These are phyloP conservation scores for Mollisia scopiformis DNA, from an alignment of 2,329 filamentous ascomycete genomes.

Conservation along the genomic window DNA sequence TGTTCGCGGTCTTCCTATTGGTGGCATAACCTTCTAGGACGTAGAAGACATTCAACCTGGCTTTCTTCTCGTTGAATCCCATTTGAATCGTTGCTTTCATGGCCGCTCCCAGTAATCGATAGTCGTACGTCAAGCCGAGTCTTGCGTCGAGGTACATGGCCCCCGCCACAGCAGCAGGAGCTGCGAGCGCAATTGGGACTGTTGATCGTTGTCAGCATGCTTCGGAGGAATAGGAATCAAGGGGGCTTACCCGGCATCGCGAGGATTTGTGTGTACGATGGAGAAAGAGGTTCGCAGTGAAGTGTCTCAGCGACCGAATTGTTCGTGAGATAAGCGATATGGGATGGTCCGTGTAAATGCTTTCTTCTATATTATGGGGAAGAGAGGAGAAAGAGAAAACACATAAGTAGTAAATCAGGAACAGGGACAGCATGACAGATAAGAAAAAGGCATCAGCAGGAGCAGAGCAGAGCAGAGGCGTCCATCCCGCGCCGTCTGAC, in stretches of 20 bases:
- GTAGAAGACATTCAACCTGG: constrained; percentile 76
- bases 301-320: too few species aligned
- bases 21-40: constrained; percentile 68
- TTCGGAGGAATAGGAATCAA: background rate
- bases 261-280: background rate
- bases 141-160: constrained; percentile 81
- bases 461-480: background rate
- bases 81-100: constrained; percentile 48
- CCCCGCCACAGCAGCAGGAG: constrained; percentile 65
- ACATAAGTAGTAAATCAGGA: background rate
- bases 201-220: constrained; percentile 3
- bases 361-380: background rate
- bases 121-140: constrained; percentile 68
- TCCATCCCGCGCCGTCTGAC: background rate
- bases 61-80: constrained; percentile 53
- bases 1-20: constrained; percentile 53
- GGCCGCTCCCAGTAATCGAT: constrained; percentile 57
- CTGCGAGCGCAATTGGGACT: constrained; percentile 58
- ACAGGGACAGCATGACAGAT: background rate
- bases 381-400: background rate
- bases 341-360: too few species aligned
- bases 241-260: constrained; percentile 30
- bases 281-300: background rate
- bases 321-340: too few species aligned
- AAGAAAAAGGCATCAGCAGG: too few species aligned